Evolutionary conservation across 2,329 filamentous ascomycete species (phyloP), one percentile per base, ranked within the genome.

Genomic region (Ciborinia camelliae): DNA sequence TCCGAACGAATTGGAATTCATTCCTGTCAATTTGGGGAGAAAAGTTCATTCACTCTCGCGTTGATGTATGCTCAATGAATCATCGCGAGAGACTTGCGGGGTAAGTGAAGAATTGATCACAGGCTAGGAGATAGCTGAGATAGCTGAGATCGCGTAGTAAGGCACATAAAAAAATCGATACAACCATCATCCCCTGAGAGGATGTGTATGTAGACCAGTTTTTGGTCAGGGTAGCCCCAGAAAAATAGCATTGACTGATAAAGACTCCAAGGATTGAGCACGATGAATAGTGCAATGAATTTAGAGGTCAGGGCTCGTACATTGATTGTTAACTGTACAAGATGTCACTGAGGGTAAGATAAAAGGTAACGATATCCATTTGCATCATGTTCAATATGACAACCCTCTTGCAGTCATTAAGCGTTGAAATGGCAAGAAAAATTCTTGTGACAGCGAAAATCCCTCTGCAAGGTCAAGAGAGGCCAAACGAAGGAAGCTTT

Each of bases 401-500:
- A n/a, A n/a, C n/a, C n/a, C n/a, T n/a, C n/a, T n/a, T n/a, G n/a
- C n/a, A n/a, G n/a, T n/a, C 7, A 45, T 9, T 45, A n/a, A 45
- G 18, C 2, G 4, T n/a, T 23, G 41, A 45, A 18, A n/a, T 20
- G 23, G 15, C 23, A 52, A 28, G 12, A 9, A 6, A 28, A 30
- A 30, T 20, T 9, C 26, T 9, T 54, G 60, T 30, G 26, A 14
- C 23, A 28, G 2, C 37, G n/a, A n/a, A n/a, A n/a, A n/a, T n/a
- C n/a, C n/a, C n/a, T n/a, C n/a, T n/a, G n/a, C n/a, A n/a, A n/a
- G n/a, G n/a, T 23, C 41, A 47, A 32, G n/a, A 60, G 48, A 52
- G 45, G 58, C 45, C 28, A 50, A 62, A 62, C 20, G 58, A 62
- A 26, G 58, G 45, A 18, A 45, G 58, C 3, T 28, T 62, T 15